Evolutionary conservation across 441 rosid genomes (phyloP).

Genomic region (Aquilaria agallochum): DNA sequence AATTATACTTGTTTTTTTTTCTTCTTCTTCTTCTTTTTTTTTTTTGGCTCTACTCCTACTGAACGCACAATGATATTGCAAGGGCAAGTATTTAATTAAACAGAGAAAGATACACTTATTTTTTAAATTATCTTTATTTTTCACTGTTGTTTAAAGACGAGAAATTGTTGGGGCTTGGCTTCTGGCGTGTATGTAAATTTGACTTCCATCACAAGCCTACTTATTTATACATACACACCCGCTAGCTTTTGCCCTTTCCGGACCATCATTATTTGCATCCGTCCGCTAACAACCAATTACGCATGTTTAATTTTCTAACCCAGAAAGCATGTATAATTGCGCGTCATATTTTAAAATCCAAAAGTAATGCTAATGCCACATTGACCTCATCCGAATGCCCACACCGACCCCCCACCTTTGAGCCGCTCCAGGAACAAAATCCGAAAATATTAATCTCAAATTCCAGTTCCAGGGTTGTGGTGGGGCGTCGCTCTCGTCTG

Average conservation of each 20-base stretch:
- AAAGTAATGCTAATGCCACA: too few species aligned
- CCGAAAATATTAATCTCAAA: too few species aligned
- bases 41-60: conserved; percentile 14
- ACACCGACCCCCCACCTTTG: too few species aligned
- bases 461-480: too few species aligned
- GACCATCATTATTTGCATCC: conserved; percentile 21
- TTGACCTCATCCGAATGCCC: too few species aligned
- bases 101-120: neutral
- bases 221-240: neutral
- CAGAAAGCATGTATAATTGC: too few species aligned
- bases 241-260: conserved; percentile 23
- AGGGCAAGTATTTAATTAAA: neutral
- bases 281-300: conserved; percentile 1
- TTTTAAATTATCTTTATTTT: too few species aligned
- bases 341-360: too few species aligned
- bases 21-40: conserved; percentile 13
- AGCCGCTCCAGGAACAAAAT: too few species aligned
- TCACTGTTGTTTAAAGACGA: too few species aligned
- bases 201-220: conserved; percentile 18
- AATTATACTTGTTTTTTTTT: neutral
- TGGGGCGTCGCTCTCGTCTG: too few species aligned
- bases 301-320: too few species aligned
- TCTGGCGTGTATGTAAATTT: conserved; percentile 6
- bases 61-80: conserved; percentile 12
- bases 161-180: conserved; percentile 10